phyloP scores from a whole-genome alignment of 23 red algal species.

The Pyropia yezoensis region DNA sequence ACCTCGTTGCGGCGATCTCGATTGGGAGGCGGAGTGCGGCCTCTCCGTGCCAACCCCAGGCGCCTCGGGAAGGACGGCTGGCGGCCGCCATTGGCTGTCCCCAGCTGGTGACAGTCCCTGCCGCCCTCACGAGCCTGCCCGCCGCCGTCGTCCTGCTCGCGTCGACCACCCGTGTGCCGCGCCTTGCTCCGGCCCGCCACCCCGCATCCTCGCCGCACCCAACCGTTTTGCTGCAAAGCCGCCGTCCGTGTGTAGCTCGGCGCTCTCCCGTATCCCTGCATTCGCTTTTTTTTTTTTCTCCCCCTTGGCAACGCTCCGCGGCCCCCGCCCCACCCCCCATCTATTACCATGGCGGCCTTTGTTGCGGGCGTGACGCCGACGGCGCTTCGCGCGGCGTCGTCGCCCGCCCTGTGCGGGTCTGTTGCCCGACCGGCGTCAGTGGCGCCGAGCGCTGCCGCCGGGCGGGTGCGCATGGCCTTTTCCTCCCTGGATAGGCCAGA shows the following conservation, averaged over 20 bases:
- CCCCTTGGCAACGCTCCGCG: neutral
- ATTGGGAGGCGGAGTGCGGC: no score
- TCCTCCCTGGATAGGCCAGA: conserved; percentile 33
- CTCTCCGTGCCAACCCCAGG: no score
- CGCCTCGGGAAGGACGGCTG: no score
- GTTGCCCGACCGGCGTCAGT: neutral
- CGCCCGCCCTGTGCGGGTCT: conserved; percentile 1
- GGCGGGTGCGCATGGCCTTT: conserved; percentile 21
- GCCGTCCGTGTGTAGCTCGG: neutral
- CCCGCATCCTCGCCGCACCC: neutral
- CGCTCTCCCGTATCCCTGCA: neutral
- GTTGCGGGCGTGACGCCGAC: conserved; percentile 4
- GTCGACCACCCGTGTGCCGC: neutral
- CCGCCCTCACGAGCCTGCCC: neutral
- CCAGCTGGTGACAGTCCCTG: neutral
- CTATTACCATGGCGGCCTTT: conserved; percentile 15
- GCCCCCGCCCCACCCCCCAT: neutral
- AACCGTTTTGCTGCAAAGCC: neutral
- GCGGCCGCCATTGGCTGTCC: no score
- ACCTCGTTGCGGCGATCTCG: no score
- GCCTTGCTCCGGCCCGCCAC: neutral
- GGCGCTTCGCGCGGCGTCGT: neutral
- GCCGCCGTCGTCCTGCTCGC: neutral
- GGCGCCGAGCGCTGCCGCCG: neutral
- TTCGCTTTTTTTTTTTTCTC: neutral